These are phyloP conservation scores for Cyclotella baltica DNA, from an alignment of 108 stramenopile species.

Conservation along the genomic window DNA sequence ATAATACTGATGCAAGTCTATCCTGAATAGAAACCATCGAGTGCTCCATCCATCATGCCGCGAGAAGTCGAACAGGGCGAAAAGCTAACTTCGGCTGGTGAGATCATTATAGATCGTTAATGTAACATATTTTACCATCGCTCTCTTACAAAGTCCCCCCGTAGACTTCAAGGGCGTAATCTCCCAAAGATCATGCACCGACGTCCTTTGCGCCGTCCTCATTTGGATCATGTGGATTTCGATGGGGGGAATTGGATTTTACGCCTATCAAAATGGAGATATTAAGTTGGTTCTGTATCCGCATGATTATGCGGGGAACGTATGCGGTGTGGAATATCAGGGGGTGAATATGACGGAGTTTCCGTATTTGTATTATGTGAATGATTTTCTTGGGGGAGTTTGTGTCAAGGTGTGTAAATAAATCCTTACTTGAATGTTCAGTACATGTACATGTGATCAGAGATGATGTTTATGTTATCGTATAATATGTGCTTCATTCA, in stretches of 20 bases:
- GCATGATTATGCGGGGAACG: slow-evolving; percentile 77
- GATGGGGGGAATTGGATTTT: slow-evolving; percentile 72
- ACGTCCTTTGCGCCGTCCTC: slow-evolving; percentile 63
- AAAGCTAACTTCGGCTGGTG: slow-evolving; percentile 18
- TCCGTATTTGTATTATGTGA: slow-evolving; percentile 77
- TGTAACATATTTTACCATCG: not conserved
- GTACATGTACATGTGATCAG: too few relatives aligned
- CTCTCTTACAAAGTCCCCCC: not conserved
- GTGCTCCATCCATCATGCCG: not conserved
- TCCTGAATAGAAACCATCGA: too few relatives aligned
- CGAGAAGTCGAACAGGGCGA: slow-evolving; percentile 16
- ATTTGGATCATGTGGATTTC: slow-evolving; percentile 63
- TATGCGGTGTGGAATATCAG: slow-evolving; percentile 75
- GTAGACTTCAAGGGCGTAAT: slow-evolving; percentile 80
- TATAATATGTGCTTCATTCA: slow-evolving; percentile 41
- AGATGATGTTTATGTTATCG: not conserved
- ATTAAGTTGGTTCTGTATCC: slow-evolving; percentile 72
- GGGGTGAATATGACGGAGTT: slow-evolving; percentile 64
- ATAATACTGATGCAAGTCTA: too few relatives aligned
- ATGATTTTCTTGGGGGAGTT: slow-evolving; percentile 73
- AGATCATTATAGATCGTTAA: not conserved
- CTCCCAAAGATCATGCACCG: slow-evolving; percentile 68
- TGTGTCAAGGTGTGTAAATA: slow-evolving; percentile 64
- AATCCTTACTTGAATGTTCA: too few relatives aligned
- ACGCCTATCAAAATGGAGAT: slow-evolving; percentile 66